A percentile compares a stretch with the other conserved stretches of the same genome.
Evolutionary conservation across 2,329 filamentous ascomycete genomes (phyloP).

Genomic region (Penicillium occitanis): DNA sequence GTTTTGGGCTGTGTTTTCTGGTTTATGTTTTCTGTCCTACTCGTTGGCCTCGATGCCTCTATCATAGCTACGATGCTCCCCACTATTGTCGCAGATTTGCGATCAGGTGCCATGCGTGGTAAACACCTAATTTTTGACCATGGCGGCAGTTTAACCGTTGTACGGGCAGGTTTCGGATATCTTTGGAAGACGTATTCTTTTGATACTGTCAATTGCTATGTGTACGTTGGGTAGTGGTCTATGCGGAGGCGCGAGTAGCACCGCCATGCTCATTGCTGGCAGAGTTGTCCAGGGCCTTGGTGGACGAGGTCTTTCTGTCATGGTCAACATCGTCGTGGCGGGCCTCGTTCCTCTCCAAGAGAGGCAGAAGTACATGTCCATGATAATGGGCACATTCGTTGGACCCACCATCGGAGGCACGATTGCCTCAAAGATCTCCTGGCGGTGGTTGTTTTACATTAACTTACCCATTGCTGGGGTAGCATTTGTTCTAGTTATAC

Average conservation of each 20-base stretch:
- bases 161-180: background rate
- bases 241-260: conserved; percentile 47
- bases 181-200: background rate
- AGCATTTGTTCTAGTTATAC: background rate
- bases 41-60: background rate
- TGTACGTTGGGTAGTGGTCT: conserved; percentile 56
- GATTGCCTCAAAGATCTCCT: background rate
- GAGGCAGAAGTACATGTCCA: background rate
- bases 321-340: conserved; percentile 51
- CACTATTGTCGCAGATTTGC: background rate
- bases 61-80: background rate
- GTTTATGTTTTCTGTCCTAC: background rate
- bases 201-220: conserved; percentile 49
- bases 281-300: conserved; percentile 50
- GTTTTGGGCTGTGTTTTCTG: background rate
- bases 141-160: background rate
- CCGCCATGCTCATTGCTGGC: conserved; percentile 51
- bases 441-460: background rate
- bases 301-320: conserved; percentile 49
- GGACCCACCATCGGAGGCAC: background rate
- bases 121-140: background rate
- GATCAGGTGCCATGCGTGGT: background rate
- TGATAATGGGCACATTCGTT: background rate
- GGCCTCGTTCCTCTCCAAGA: conserved; percentile 49
- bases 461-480: background rate